These are phyloP conservation scores for Hypomontagnella monticulosa DNA, from an alignment of 495 filamentous ascomycete genomes.

Conservation along the genomic window DNA sequence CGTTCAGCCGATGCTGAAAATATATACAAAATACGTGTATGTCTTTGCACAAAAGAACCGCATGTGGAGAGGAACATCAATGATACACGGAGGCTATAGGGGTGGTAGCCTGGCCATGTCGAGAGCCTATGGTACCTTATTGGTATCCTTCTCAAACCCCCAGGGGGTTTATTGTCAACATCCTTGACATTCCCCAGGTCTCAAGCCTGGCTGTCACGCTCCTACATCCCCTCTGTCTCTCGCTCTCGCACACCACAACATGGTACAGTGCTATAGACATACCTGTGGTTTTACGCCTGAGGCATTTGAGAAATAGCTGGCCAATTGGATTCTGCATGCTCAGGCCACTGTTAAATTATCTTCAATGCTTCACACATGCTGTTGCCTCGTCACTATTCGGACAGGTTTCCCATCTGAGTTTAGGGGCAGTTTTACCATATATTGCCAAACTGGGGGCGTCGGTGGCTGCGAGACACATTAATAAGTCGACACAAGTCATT, in stretches of 20 bases:
- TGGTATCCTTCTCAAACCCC: constrained; percentile 21
- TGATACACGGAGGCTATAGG: constrained; percentile 10
- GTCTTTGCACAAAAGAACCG: neutral
- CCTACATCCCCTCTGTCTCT: neutral
- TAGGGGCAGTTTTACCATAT: constrained; percentile 36
- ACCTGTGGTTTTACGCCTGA: constrained; percentile 21
- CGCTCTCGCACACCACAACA: constrained; percentile 1
- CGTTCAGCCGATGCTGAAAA: constrained; percentile 8
- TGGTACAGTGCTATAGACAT: constrained; percentile 1
- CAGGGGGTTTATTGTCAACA: constrained; percentile 29
- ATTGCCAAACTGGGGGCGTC: constrained; percentile 20
- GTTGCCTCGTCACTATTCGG: constrained; percentile 32
- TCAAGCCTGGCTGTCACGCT: constrained; percentile 8
- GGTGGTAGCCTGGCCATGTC: neutral
- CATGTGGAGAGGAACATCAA: neutral
- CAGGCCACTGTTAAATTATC: constrained; percentile 16
- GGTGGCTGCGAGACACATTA: constrained; percentile 40
- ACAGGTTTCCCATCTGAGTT: constrained; percentile 33
- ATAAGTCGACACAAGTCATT: constrained; percentile 30
- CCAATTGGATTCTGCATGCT: constrained; percentile 25
- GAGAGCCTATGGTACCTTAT: constrained; percentile 15
- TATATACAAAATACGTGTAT: neutral
- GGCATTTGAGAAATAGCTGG: constrained; percentile 1
- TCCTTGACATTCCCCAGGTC: constrained; percentile 41
- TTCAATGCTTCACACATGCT: constrained; percentile 24